Conservation (phyloP, 495 filamentous ascomycete genomes). For the Apodospora peruviana region DNA sequence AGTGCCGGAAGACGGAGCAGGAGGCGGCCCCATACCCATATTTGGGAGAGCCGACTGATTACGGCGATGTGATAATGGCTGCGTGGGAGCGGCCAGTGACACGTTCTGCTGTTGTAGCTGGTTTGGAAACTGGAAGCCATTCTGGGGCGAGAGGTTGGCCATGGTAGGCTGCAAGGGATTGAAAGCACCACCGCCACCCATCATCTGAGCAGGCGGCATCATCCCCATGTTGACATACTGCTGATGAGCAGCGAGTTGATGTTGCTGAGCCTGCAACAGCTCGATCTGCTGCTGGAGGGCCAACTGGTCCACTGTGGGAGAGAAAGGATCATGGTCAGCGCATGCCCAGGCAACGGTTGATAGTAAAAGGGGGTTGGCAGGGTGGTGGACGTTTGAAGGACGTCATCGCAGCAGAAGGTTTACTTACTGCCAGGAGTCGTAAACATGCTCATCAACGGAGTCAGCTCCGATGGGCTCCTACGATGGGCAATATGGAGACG, state of each 20-base stretch:
- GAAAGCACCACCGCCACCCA: conserved; percentile 59
- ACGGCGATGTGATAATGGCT: conserved; percentile 84
- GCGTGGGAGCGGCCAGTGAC: conserved; percentile 69
- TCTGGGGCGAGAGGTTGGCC: conserved; percentile 75
- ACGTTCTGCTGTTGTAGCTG: conserved; percentile 67
- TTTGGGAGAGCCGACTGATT: conserved; percentile 96
- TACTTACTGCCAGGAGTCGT: conserved; percentile 50
- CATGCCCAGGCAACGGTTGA: not conserved
- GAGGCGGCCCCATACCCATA: conserved; percentile 88
- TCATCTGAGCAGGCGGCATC: conserved; percentile 73
- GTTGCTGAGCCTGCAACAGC: conserved; percentile 94
- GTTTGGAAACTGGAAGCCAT: conserved; percentile 86
- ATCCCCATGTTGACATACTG: conserved; percentile 97
- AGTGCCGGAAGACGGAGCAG: conserved; percentile 92
- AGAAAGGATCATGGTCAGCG: conserved; percentile 4
- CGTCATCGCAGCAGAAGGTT: too few species aligned
- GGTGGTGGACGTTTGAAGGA: too few species aligned
- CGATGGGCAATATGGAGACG: conserved; percentile 96
- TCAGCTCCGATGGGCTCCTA: conserved; percentile 94
- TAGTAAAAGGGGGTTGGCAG: not conserved
- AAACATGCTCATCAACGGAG: conserved; percentile 95
- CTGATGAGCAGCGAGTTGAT: conserved; percentile 93
- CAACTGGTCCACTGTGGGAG: conserved; percentile 82
- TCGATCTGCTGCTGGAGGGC: conserved; percentile 99
- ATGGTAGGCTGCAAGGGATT: conserved; percentile 60